A percentile compares a stretch with the other conserved stretches of the same genome.
phyloP scores from a whole-genome alignment of 1,284 basidiomycete species.

The Peniophora sp. region DNA sequence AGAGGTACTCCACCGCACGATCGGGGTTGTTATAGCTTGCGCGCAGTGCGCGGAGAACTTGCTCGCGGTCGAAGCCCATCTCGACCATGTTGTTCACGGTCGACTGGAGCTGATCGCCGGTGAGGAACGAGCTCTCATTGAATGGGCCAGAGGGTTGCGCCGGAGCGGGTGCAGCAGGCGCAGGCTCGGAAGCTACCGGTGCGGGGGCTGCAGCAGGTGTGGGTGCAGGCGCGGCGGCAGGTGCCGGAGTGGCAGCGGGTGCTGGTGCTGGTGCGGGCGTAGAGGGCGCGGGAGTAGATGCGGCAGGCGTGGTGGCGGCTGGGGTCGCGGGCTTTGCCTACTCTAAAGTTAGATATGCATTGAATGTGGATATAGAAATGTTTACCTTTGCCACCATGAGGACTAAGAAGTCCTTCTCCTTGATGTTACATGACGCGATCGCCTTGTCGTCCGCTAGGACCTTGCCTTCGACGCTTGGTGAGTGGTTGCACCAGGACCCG shows the following conservation, averaged over 20 bases:
- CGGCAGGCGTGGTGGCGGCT: conserved; percentile 18
- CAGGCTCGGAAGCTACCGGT: conserved; percentile 22
- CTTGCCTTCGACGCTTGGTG: conserved; percentile 58
- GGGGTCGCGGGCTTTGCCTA: conserved; percentile 21
- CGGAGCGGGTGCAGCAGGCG: conserved; percentile 29
- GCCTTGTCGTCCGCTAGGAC: conserved; percentile 87
- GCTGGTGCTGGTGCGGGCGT: conserved; percentile 20
- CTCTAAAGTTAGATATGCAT: conserved; percentile 19
- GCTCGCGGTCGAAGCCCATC: conserved; percentile 91
- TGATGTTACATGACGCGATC: conserved; percentile 84
- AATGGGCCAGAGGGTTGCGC: conserved; percentile 29
- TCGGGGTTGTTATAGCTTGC: conserved; percentile 99
- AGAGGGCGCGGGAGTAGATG: conserved; percentile 21
- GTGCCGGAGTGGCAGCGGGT: conserved; percentile 22
- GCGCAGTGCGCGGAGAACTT: conserved; percentile 81
- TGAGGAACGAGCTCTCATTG: conserved; percentile 56
- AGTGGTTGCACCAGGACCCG: not conserved
- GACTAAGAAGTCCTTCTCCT: conserved; percentile 99
- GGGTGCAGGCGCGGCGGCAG: conserved; percentile 20
- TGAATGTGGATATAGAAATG: conserved; percentile 46
- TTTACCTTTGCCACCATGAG: conserved; percentile 95
- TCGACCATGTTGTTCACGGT: conserved; percentile 81
- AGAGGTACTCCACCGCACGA: conserved; percentile 94
- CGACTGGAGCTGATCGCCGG: conserved; percentile 66
- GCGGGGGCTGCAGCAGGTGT: conserved; percentile 20